Evolutionary conservation across 2,329 filamentous ascomycete species (phyloP).

Genomic region (Trichoderma semiorbis): DNA sequence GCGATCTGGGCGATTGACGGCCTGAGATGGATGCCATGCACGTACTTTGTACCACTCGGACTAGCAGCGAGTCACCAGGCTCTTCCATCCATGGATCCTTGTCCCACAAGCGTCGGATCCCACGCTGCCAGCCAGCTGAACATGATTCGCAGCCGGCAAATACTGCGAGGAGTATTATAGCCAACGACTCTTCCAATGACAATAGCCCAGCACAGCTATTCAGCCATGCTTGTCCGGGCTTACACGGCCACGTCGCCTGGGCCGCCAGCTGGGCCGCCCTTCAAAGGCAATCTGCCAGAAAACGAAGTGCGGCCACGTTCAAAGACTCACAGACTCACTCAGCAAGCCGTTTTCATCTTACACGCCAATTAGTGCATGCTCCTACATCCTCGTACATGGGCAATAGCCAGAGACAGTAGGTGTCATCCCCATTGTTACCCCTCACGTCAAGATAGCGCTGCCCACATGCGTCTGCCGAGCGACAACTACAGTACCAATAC

Average conservation of each 20-base stretch:
- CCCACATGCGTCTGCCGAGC: slow-evolving; percentile 1
- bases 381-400: not conserved
- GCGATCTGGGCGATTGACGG: not conserved
- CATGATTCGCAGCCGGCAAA: not conserved
- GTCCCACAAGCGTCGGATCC: not conserved
- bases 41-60: not conserved
- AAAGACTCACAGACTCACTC: not conserved
- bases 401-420: slow-evolving; percentile 11
- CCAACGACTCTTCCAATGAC: not conserved
- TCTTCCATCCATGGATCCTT: not conserved
- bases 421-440: slow-evolving; percentile 14
- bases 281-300: not conserved
- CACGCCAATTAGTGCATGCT: not conserved
- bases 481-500: not conserved
- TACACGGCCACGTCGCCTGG: not conserved
- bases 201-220: not conserved
- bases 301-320: not conserved
- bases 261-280: not conserved
- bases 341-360: not conserved
- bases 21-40: slow-evolving; percentile 1
- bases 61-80: not conserved
- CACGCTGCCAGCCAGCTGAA: not conserved
- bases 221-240: not conserved
- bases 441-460: not conserved
- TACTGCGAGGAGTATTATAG: not conserved